Percentiles rank a stretch among this genome's conserved stretches.
phyloP scores from a whole-genome alignment of 306 rosid genomes.

The Amphicarpaea edgeworthii region DNA sequence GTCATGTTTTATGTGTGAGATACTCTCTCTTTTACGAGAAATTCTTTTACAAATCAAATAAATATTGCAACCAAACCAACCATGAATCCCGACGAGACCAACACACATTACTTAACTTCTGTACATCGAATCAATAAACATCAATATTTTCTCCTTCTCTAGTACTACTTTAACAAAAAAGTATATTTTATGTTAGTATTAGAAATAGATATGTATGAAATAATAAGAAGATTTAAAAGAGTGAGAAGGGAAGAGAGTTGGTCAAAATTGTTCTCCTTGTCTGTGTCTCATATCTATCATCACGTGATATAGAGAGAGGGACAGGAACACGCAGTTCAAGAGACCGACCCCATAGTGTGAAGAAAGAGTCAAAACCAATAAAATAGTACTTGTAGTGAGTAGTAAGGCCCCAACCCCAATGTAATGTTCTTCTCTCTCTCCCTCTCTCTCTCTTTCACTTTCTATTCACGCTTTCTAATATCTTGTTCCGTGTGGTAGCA shows the following conservation, averaged over 20 bases:
- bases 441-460: conserved; percentile 16
- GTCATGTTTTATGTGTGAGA: conserved; percentile 29
- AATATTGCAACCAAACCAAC: background rate
- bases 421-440: background rate
- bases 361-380: conserved; percentile 50
- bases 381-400: conserved; percentile 30
- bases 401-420: conserved; percentile 40
- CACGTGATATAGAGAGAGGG: conserved; percentile 67
- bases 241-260: background rate
- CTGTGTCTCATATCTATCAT: conserved; percentile 45
- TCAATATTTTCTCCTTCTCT: no score
- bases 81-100: background rate
- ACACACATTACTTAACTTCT: background rate
- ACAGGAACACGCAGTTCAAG: conserved; percentile 57
- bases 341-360: conserved; percentile 31
- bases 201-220: background rate
- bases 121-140: background rate
- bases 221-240: no score
- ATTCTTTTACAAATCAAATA: background rate
- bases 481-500: conserved; percentile 46
- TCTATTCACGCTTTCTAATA: conserved; percentile 4
- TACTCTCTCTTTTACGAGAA: conserved; percentile 17
- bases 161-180: no score
- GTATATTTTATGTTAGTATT: no score
- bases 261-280: conserved; percentile 19